These are phyloP conservation scores for Globisporangium paroecandrum DNA, from an alignment of 352 stramenopile genomes.

Conservation along the genomic window DNA sequence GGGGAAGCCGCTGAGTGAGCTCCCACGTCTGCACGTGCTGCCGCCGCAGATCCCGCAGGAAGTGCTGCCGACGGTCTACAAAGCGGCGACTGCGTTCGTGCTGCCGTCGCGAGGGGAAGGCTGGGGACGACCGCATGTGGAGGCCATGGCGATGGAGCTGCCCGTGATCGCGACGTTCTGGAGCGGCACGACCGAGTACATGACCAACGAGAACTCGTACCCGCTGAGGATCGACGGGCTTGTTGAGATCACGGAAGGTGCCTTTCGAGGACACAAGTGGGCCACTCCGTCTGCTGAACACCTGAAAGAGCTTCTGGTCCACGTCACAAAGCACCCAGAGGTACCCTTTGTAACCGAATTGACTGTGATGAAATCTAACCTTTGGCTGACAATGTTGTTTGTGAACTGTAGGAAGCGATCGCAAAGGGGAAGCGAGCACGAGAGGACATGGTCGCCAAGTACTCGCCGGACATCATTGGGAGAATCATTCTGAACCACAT, in stretches of 20 bases:
- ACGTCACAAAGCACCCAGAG: slow-evolving; percentile 56
- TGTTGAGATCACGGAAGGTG: slow-evolving; percentile 72
- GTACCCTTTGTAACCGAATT: slow-evolving; percentile 18
- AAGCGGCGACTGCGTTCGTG: slow-evolving; percentile 81
- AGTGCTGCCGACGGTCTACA: slow-evolving; percentile 64
- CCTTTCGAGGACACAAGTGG: slow-evolving; percentile 81
- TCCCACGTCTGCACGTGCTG: slow-evolving; percentile 62
- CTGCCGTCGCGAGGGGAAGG: slow-evolving; percentile 91
- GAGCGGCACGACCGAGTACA: slow-evolving; percentile 88
- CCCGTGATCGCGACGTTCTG: slow-evolving; percentile 91
- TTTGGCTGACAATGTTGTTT: background rate
- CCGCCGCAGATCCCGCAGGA: slow-evolving; percentile 57
- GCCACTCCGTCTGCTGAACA: slow-evolving; percentile 79
- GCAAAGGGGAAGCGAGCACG: slow-evolving; percentile 70
- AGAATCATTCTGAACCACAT: slow-evolving; percentile 63
- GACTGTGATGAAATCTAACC: background rate
- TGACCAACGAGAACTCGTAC: slow-evolving; percentile 86
- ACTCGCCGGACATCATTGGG: slow-evolving; percentile 72
- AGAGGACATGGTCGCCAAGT: slow-evolving; percentile 81
- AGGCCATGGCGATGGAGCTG: slow-evolving; percentile 91
- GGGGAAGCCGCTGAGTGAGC: slow-evolving; percentile 37
- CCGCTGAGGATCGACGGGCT: slow-evolving; percentile 78
- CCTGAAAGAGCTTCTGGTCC: slow-evolving; percentile 60
- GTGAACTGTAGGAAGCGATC: slow-evolving; percentile 40
- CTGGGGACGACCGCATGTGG: slow-evolving; percentile 91